A percentile compares a stretch with the other conserved stretches of the same genome.
Evolutionary conservation across 208 protist species (phyloP).

Genomic region (Wallacemonas collosoma): DNA sequence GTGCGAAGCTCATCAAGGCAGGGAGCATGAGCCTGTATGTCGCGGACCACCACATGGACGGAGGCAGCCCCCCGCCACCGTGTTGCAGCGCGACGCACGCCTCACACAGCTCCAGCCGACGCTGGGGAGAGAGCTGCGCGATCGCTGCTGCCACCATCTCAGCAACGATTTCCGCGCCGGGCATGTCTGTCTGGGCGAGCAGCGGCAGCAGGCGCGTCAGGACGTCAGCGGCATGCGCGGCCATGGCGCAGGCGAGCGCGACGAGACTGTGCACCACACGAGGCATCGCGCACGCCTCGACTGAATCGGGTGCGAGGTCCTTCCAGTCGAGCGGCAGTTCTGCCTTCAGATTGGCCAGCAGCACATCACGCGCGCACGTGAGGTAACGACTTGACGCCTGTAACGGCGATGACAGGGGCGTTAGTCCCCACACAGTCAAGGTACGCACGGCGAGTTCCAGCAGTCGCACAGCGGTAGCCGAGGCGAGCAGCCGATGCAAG

Average conservation of each 20-base stretch:
- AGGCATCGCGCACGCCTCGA: constrained; percentile 26
- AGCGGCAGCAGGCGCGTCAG: constrained; percentile 43
- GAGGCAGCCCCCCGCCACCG: constrained; percentile 21
- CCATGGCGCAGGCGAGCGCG: constrained; percentile 19
- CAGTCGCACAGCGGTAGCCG: background rate
- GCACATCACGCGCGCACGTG: background rate
- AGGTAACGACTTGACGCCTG: background rate
- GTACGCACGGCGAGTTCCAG: background rate
- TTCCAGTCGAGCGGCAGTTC: constrained; percentile 61
- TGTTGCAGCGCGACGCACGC: constrained; percentile 27
- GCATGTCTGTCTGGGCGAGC: constrained; percentile 39
- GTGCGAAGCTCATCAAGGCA: constrained; percentile 27
- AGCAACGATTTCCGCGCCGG: constrained; percentile 18
- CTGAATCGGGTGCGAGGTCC: constrained; percentile 35
- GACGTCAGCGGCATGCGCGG: constrained; percentile 20
- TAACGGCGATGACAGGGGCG: background rate
- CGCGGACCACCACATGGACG: constrained; percentile 34
- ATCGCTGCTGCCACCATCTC: constrained; percentile 23
- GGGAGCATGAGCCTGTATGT: constrained; percentile 47
- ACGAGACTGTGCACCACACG: constrained; percentile 34
- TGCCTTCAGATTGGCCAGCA: constrained; percentile 28
- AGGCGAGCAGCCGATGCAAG: constrained; percentile 5
- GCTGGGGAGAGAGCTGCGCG: background rate
- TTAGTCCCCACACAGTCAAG: background rate
- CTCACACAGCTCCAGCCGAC: constrained; percentile 25